phyloP scores from a whole-genome alignment of 371 early-diverging fungal genomes.

The Rhizomucor miehei region DNA sequence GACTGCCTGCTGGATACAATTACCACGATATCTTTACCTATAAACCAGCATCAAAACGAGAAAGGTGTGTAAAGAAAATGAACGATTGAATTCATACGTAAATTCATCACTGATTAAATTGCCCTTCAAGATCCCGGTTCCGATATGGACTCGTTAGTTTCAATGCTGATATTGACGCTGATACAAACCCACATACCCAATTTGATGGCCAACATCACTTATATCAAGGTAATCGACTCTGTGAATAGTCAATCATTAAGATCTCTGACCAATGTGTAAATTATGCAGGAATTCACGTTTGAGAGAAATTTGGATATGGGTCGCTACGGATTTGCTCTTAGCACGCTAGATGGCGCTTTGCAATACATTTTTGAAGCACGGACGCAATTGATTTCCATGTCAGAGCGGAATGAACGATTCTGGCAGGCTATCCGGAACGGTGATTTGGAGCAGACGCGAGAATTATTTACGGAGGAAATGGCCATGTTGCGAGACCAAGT shows the following conservation, averaged over 20 bases:
- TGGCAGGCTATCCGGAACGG: conserved; percentile 26
- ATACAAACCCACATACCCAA: conserved; percentile 53
- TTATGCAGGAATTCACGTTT: conserved; percentile 52
- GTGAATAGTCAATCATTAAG: no score
- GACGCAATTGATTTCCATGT: conserved; percentile 29
- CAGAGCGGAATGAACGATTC: conserved; percentile 29
- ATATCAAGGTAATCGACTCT: conserved; percentile 37
- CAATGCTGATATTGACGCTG: conserved; percentile 47
- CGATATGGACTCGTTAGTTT: conserved; percentile 49
- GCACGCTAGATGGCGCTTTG: conserved; percentile 53
- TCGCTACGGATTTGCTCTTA: conserved; percentile 53
- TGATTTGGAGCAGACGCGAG: conserved; percentile 1
- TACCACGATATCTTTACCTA: conserved; percentile 12
- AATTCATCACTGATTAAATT: conserved; percentile 1
- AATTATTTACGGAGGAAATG: conserved; percentile 3
- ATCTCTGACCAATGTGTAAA: no score
- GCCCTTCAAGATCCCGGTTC: conserved; percentile 5
- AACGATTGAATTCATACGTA: neutral
- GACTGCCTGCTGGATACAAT: conserved; percentile 43
- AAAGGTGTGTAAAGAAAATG: neutral
- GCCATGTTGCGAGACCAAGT: conserved; percentile 31
- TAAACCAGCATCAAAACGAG: conserved; percentile 2
- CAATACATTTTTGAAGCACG: conserved; percentile 43
- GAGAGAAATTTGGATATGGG: conserved; percentile 39
- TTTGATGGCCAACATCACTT: conserved; percentile 49